Base-by-base conservation (phyloP, 129 eudicot species). In the carrot (Daucus carota) region DNA sequence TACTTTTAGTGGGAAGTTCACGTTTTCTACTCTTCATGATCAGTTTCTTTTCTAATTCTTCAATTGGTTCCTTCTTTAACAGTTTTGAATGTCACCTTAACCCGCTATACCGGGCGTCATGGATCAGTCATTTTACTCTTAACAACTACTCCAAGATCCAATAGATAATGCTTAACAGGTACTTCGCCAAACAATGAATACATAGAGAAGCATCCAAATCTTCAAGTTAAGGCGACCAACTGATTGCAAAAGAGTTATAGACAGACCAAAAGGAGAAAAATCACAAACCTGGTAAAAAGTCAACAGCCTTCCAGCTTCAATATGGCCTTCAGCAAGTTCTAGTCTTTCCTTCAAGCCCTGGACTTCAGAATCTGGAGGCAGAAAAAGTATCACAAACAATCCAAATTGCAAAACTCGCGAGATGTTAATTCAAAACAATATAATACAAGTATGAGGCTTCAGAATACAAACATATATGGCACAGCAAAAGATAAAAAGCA, bases 231-330 rank as follows among this genome's bases (percentile, higher is more conserved):
- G 18, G 70, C 70, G 20, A 24, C 29, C 22, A 26, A 63, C 10
- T 31, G 22, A 63, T 1, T 63, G 38, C 1, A 28, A 31, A 31
- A 63, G 38, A 31, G 20, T 29, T 28, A 4, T 12, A 63, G 70
- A 28, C 13, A 29, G 28, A 62, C 17, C 29, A 28, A 63, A 26
- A 63, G 33, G 38, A 31, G 22, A 63, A 10, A 29, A 31, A 63
- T 75, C 62, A 11, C 60, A 24, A 63, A 91, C 97, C 93, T 94
- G 99, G 86, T 94, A 94, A 52, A 87, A 73, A 13, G 87, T 54
- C 90, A 94, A 87, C 52, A 94, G 86, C 80, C 99, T 86, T 78
- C 99, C 99, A 43, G 99, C 99, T 91, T 94, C 99, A 86, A 94
- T 85, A 85, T 91, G 99, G 79, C 89, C 93, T 86, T 89, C 97